Evolutionary conservation across 768 basidiomycete species (phyloP), one percentile per base, ranked within the genome.

Genomic region (Hericium erinaceus): DNA sequence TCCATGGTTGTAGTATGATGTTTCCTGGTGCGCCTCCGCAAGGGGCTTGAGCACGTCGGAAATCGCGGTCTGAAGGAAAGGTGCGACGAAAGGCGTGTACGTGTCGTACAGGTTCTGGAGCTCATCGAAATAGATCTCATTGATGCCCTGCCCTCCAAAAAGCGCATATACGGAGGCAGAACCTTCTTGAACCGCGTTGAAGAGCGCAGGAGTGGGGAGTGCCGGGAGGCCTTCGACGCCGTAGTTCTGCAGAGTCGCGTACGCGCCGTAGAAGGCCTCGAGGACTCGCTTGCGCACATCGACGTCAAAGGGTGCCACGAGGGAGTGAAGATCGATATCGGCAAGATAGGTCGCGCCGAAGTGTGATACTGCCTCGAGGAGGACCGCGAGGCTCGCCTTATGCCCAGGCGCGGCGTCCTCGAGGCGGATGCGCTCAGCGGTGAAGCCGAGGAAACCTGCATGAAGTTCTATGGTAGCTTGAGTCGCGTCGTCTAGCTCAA

Each of bases 61-160:
- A 51, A 87, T 83, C 63, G 92, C 72, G 40, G 76, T 75, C 28
- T 75, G 66, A 61, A 97, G 71, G 76, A 93, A 85, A 16, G 85
- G 70, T 15, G 78, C 74, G 61, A 98, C 84, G 67, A 92, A 95
- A 11, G 94, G 87, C 61, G 77, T 82, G 79, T 99, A 98, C 60
- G 83, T 89, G 73, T 97, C 88, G 73, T 90, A 94, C 54, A 98
- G 84, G 52, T 78, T 75, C 74, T 95, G 90, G 18, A 99, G 80
- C 70, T 98, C 97, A 69, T 95, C 91, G 70, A 98, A 93, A 75
- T 98, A 99, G 59, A 95, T 89, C 68, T 98, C 97, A 72, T 98
- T 98, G 58, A 89, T 92, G 58, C 97, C 97, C 72, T 99, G 97
- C 13, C 97, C 97, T 54, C 95, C 95, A 68, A 99, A 99, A 41